Evolutionary conservation across 1,284 basidiomycete genomes (phyloP).

Genomic region (Afroboletus lepidellus): DNA sequence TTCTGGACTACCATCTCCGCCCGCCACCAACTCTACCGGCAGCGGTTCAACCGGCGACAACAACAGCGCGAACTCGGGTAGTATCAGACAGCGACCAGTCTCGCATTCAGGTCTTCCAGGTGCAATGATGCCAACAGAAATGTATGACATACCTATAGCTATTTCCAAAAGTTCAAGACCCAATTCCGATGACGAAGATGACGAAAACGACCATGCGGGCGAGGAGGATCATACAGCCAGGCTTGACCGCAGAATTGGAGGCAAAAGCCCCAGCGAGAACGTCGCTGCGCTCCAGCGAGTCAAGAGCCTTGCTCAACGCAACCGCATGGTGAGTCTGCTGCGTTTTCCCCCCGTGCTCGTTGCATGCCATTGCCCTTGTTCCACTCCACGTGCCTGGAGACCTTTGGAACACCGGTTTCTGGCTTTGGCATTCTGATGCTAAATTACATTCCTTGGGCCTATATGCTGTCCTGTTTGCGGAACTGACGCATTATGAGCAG

Average conservation of each 20-base stretch:
- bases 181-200: conserved; percentile 44
- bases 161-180: conserved; percentile 32
- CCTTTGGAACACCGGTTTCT: conserved; percentile 11
- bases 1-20: conserved; percentile 73
- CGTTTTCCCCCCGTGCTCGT: conserved; percentile 13
- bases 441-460: conserved; percentile 9
- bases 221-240: conserved; percentile 68
- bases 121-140: conserved; percentile 37
- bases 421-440: conserved; percentile 3
- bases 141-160: conserved; percentile 27
- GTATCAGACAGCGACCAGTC: conserved; percentile 41
- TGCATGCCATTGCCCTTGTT: conserved; percentile 21
- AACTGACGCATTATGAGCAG: conserved; percentile 36
- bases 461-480: conserved; percentile 22
- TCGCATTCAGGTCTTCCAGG: conserved; percentile 28
- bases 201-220: conserved; percentile 62
- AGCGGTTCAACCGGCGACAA: conserved; percentile 71
- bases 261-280: conserved; percentile 48
- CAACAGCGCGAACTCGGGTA: conserved; percentile 50
- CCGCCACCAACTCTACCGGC: conserved; percentile 77
- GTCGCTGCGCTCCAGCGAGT: conserved; percentile 60
- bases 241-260: conserved; percentile 44
- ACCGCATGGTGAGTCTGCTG: conserved; percentile 56
- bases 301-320: conserved; percentile 65
- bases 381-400: conserved; percentile 27